These are phyloP conservation scores for Astragalus glycyphyllos DNA, from an alignment of 306 rosid genomes.

Conservation along the genomic window DNA sequence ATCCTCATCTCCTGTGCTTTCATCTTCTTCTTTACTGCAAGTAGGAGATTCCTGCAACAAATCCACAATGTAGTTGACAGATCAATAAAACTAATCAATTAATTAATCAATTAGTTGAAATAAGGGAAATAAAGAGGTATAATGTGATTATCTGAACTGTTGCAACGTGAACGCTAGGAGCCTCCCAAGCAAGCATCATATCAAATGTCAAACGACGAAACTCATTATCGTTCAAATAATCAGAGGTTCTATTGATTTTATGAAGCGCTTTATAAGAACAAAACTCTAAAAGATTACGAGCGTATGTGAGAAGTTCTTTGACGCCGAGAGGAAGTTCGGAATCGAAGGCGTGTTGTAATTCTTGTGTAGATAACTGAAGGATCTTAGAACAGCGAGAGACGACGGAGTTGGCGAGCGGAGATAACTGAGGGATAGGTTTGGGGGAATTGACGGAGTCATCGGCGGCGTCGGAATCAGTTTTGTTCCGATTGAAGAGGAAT, in stretches of 20 bases:
- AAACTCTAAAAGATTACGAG: slow-evolving; percentile 75
- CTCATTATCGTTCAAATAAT: slow-evolving; percentile 65
- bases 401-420: slow-evolving; percentile 82
- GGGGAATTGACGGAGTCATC: slow-evolving; percentile 49
- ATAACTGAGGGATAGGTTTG: slow-evolving; percentile 74
- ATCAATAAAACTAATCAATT: background rate
- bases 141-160: slow-evolving; percentile 16
- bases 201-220: slow-evolving; percentile 77
- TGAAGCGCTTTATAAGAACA: slow-evolving; percentile 75
- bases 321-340: slow-evolving; percentile 63
- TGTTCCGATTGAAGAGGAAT: slow-evolving; percentile 61
- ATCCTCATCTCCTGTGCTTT: slow-evolving; percentile 61
- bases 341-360: slow-evolving; percentile 73
- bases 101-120: background rate
- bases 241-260: slow-evolving; percentile 43
- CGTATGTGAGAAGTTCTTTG: slow-evolving; percentile 69
- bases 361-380: slow-evolving; percentile 62
- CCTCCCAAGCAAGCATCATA: slow-evolving; percentile 97
- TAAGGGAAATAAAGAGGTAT: background rate
- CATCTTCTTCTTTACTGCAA: slow-evolving; percentile 52
- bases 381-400: slow-evolving; percentile 83
- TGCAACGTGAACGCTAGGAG: slow-evolving; percentile 52
- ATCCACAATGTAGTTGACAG: background rate
- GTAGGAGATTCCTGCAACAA: slow-evolving; percentile 61
- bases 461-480: slow-evolving; percentile 21